Percentiles rank a stretch among this genome's conserved stretches.
Evolutionary conservation across 306 rosid species (phyloP).

Genomic region (Trifolium fragiferum): DNA sequence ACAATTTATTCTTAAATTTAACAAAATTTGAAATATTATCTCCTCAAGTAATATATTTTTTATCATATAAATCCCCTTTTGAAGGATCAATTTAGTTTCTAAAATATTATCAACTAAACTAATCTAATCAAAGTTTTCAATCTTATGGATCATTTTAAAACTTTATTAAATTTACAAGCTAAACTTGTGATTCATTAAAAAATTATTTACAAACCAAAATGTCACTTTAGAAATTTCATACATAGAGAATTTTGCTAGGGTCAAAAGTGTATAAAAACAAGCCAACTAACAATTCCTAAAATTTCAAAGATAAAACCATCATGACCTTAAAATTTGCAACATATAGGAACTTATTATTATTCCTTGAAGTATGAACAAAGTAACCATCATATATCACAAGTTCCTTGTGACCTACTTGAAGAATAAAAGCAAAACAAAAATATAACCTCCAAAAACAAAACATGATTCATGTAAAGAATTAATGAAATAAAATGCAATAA

Average conservation of each 20-base stretch:
- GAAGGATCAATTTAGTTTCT: too few relatives aligned
- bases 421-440: slow-evolving; percentile 52
- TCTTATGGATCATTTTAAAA: too few relatives aligned
- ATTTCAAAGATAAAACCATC: slow-evolving; percentile 37
- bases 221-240: slow-evolving; percentile 45
- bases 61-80: too few relatives aligned
- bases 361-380: slow-evolving; percentile 42
- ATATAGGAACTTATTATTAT: slow-evolving; percentile 43
- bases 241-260: slow-evolving; percentile 6
- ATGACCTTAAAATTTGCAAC: slow-evolving; percentile 32
- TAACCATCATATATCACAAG: slow-evolving; percentile 36
- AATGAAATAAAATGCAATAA: slow-evolving; percentile 59
- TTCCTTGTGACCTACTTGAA: slow-evolving; percentile 43
- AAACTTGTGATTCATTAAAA: slow-evolving; percentile 3
- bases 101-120: too few relatives aligned
- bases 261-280: slow-evolving; percentile 31
- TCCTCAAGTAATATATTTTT: too few relatives aligned
- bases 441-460: slow-evolving; percentile 39
- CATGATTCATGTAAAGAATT: slow-evolving; percentile 62
- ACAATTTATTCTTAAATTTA: too few relatives aligned
- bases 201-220: slow-evolving; percentile 29
- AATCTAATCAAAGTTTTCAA: too few relatives aligned
- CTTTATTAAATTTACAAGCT: neutral
- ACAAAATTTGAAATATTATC: too few relatives aligned
- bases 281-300: slow-evolving; percentile 35